Evolutionary conservation across 148 eudicot genomes (phyloP).

Genomic region (Fallopia convolvulus): DNA sequence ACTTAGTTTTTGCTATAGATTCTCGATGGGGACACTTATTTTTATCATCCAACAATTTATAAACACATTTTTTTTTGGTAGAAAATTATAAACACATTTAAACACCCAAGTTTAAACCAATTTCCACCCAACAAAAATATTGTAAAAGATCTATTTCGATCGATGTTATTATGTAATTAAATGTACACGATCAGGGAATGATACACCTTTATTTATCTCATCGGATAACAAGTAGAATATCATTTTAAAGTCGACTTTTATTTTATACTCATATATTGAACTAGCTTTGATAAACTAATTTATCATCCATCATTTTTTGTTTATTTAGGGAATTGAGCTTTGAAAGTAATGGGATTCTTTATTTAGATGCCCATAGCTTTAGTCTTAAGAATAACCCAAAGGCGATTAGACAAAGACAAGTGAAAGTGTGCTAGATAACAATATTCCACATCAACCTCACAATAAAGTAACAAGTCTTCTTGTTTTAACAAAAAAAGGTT

Average conservation of each 20-base stretch:
- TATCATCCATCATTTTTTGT: not conserved
- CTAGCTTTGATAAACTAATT: not conserved
- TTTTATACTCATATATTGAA: not conserved
- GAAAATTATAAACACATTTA: too few species aligned
- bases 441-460: not conserved
- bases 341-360: not conserved
- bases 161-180: too few species aligned
- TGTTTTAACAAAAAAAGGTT: not conserved
- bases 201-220: too few species aligned
- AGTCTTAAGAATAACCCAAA: slow-evolving; percentile 1
- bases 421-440: not conserved
- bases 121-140: too few species aligned
- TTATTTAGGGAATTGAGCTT: not conserved
- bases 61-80: too few species aligned
- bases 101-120: too few species aligned
- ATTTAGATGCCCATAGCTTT: not conserved
- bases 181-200: too few species aligned
- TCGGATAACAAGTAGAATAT: not conserved
- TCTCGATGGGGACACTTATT: too few species aligned
- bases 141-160: too few species aligned
- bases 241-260: slow-evolving; percentile 1
- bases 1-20: too few species aligned
- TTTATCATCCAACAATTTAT: too few species aligned
- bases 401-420: not conserved
- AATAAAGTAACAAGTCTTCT: not conserved